Base-by-base conservation (phyloP, 495 filamentous ascomycete genomes). In the Penicillium longicatenatum region DNA sequence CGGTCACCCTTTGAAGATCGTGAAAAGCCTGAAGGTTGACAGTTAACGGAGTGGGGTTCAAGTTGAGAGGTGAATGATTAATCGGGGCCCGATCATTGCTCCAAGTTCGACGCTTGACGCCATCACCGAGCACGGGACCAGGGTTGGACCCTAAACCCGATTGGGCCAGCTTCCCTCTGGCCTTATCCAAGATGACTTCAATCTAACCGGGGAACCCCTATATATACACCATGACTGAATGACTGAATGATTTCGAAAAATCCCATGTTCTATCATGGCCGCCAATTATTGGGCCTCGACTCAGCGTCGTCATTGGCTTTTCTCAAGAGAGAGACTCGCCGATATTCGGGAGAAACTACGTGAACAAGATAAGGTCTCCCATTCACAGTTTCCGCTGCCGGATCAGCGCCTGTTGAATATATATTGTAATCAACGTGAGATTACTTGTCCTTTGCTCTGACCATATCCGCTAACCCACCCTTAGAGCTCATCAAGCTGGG, bases 271-370 rank as follows among this genome's bases (percentile, higher is more conserved):
- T 42, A 58, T 44, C 43, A 98, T 98, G 94, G 92, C 94, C 52
- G 90, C 93, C 65, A 97, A 94, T 73, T 98, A 90, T 74, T 98
- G 95, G 94, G 89, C 88, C 54, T 97, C 93, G 49, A 92, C 92
- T 16, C 94, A 98, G 74, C 84, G 88, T 52, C 85, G 83, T 61
- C 82, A 90, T 74, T 98, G 95, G 95, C 86, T 91, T 56, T 97
- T 94, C 75, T 85, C 92, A 41, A 86, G 89, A 62, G 84, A 88
- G 62, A 84, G 88, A 61, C 79, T 98, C 46, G 83, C 84, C 11
- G 82, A 87, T 41, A 82, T 89, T 66, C 86, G 94, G 53, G 80
- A 86, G 57, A 77, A 81, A 58, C 82, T 96, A 16, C 89, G 89
- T 66, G 84, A 89, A 52, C 83, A 85, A 54, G 89, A 96, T 66